Evolutionary conservation across 192 early-diverging fungal genomes (phyloP), one percentile per base, ranked within the genome.

Genomic region (Backusella macrospora): DNA sequence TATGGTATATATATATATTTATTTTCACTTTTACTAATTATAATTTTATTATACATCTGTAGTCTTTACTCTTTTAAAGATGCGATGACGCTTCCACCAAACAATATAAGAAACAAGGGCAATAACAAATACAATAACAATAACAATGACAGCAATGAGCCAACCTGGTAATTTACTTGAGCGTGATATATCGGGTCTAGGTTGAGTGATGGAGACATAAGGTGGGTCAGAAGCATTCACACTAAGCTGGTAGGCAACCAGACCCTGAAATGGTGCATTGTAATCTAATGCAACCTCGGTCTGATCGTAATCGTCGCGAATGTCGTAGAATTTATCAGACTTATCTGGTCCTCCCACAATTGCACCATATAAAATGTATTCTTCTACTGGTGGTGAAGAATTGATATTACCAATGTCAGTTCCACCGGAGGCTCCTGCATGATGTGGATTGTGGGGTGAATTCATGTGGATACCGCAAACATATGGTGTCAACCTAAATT

Each of bases 291-390:
- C 86, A 12, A 87, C 86, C 71, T 90, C 88, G 18, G 73, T 82
- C 65, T 87, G 80, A 5, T 65, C 15, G 76, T 82, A 90, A 43
- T 89, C 76, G 16, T 68, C 49, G 4, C 88, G 79, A 14, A 73
- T 71, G 70, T 90, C 88, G 10, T 69, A 45, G 59, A 85, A 90
- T 5, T 76, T 74, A 52, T 90, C 88, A 14, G 79, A 70, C 68
- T 86, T 80, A 59, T 80, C 79, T 1, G 88, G 88, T 47, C 88
- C 88, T 34, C 87, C 87, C n/a, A 89, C 87, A 37, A 90, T 62
- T 9, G 85, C 85, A 14, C 88, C 88, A 72, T 86, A 88, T 23
- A 90, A 76, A 0, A 83, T 76, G 62, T 86, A 70, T 15, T 65
- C 15, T 39, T 81, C 79, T 15, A 47, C 66, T 5, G 71, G 55